Conservation (phyloP, 139 green algal species). For the Nannochloris sp. region DNA sequence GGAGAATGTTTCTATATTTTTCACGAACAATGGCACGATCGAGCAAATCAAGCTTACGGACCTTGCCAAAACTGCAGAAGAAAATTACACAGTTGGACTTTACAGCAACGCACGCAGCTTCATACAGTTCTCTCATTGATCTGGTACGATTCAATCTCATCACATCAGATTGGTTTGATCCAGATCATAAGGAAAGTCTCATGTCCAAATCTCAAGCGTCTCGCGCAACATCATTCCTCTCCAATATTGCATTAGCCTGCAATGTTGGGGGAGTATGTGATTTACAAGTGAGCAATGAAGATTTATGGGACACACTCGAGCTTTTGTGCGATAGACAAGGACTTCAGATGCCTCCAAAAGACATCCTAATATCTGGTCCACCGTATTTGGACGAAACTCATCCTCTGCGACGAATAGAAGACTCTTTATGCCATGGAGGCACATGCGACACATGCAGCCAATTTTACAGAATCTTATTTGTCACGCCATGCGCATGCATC, state of each 20-base stretch:
- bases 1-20: constrained; percentile 61
- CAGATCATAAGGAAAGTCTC: constrained; percentile 74
- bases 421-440: constrained; percentile 39
- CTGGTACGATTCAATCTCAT: constrained; percentile 75
- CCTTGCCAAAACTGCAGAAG: constrained; percentile 40
- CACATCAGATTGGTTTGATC: constrained; percentile 80
- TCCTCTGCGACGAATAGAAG: constrained; percentile 49
- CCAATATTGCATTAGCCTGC: constrained; percentile 71
- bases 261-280: constrained; percentile 69
- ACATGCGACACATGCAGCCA: constrained; percentile 37
- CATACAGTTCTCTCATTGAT: constrained; percentile 81
- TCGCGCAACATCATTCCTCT: constrained; percentile 55
- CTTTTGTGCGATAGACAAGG: constrained; percentile 28
- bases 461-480: constrained; percentile 44
- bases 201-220: constrained; percentile 42
- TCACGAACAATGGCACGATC: constrained; percentile 63
- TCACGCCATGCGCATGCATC: constrained; percentile 82
- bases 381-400: constrained; percentile 22
- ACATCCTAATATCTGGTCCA: background rate
- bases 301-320: constrained; percentile 54
- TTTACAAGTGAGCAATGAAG: constrained; percentile 33
- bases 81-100: constrained; percentile 70
- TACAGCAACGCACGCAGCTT: constrained; percentile 56
- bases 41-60: constrained; percentile 64
- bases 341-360: constrained; percentile 9